Conservation (phyloP, 2,329 filamentous ascomycete genomes). For the Botrytis paeoniae region DNA sequence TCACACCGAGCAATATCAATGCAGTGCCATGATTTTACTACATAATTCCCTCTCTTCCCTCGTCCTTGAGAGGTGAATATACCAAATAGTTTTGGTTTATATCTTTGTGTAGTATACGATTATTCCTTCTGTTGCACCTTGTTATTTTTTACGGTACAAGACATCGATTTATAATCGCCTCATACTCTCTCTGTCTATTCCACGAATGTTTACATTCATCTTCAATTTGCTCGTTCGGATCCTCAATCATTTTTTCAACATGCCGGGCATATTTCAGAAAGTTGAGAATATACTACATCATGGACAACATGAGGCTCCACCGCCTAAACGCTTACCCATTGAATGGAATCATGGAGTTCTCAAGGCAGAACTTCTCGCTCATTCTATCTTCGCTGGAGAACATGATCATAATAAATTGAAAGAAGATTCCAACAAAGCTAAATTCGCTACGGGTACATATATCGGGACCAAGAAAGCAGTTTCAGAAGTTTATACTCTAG, state of each 20-base stretch:
- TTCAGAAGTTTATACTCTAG: constrained; percentile 7
- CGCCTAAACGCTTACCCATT: not conserved
- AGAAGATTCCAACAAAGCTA: not conserved
- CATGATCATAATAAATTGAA: not conserved
- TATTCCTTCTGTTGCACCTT: not conserved
- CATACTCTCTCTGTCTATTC: too few species aligned
- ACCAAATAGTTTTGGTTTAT: constrained; percentile 1
- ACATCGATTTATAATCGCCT: not conserved
- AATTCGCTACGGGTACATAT: constrained; percentile 11
- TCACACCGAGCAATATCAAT: not conserved
- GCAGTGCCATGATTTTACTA: not conserved
- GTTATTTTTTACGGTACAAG: not conserved
- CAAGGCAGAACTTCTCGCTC: constrained; percentile 12
- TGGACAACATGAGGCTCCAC: not conserved
- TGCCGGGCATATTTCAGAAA: constrained; percentile 3
- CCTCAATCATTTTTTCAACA: not conserved
- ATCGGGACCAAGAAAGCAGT: constrained; percentile 15
- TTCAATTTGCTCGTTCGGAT: not conserved
- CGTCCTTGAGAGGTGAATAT: not conserved
- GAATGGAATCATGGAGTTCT: constrained; percentile 17
- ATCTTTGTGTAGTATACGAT: not conserved
- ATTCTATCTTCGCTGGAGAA: constrained; percentile 14
- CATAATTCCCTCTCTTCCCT: not conserved
- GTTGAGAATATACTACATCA: constrained; percentile 12
- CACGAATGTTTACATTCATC: not conserved